Conservation (phyloP, 768 basidiomycete genomes). For the Phylloporus arenicola region DNA sequence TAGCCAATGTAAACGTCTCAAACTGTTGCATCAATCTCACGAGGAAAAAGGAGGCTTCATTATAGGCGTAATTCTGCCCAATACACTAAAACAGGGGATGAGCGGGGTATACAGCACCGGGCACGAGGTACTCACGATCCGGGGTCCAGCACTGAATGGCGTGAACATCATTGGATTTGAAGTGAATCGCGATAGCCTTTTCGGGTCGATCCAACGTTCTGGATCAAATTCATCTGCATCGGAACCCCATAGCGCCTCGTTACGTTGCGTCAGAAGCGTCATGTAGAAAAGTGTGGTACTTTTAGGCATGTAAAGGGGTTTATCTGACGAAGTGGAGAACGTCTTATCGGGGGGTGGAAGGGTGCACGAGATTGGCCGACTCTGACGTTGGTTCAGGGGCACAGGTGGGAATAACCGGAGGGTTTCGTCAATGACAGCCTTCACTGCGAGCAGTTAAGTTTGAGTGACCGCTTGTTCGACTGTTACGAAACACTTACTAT, state of each 20-base stretch:
- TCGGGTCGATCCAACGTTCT: conserved; percentile 67
- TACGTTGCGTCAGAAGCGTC: conserved; percentile 62
- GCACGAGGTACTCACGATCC: conserved; percentile 34
- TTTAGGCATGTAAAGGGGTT: conserved; percentile 55
- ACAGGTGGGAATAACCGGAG: conserved; percentile 77
- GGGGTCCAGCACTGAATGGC: conserved; percentile 71
- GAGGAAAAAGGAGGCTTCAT: conserved; percentile 70
- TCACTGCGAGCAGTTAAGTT: conserved; percentile 38
- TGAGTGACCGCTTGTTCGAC: conserved; percentile 3
- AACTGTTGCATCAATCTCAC: conserved; percentile 62
- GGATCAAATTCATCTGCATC: conserved; percentile 78
- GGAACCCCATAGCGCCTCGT: conserved; percentile 62
- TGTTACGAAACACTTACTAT: conserved; percentile 42
- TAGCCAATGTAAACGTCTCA: conserved; percentile 51
- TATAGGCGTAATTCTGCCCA: conserved; percentile 71
- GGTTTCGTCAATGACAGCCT: conserved; percentile 75
- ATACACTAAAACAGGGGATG: conserved; percentile 44
- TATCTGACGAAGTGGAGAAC: conserved; percentile 31
- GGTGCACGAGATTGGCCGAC: conserved; percentile 42
- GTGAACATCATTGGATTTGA: conserved; percentile 64
- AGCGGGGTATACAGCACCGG: conserved; percentile 11
- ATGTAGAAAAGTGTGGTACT: conserved; percentile 53
- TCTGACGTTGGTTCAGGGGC: conserved; percentile 64
- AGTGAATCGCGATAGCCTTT: conserved; percentile 44
- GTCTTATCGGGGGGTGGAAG: conserved; percentile 51